Percentiles rank a stretch among this genome's conserved stretches.
Evolutionary conservation across 768 basidiomycete species (phyloP).

Genomic region (Daedaleopsis sinensis): DNA sequence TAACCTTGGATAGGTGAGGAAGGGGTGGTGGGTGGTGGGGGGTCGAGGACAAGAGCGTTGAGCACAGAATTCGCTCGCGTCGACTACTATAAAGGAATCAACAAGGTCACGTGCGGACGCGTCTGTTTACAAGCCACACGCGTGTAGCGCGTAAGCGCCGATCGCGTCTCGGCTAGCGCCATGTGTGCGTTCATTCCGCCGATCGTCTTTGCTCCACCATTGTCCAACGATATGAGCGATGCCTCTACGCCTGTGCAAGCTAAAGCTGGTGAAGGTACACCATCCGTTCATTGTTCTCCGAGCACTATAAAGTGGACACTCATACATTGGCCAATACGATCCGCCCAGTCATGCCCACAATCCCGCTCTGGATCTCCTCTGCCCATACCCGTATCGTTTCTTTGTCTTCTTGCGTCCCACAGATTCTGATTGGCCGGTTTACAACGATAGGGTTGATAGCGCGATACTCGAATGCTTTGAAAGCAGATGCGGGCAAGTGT

Average conservation of each 20-base stretch:
- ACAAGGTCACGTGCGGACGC: constrained; percentile 28
- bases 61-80: constrained; percentile 19
- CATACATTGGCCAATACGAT: constrained; percentile 30
- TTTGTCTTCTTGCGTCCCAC: constrained; percentile 47
- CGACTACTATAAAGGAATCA: constrained; percentile 23
- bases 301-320: not conserved
- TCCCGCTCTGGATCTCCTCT: constrained; percentile 53
- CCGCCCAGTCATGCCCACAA: constrained; percentile 67
- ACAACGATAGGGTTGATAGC: constrained; percentile 69
- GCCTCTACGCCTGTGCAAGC: not conserved
- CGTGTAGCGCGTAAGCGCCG: constrained; percentile 26
- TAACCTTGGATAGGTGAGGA: constrained; percentile 15
- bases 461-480: constrained; percentile 67
- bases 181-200: not conserved
- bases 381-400: constrained; percentile 58
- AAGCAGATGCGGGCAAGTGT: constrained; percentile 47
- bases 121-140: constrained; percentile 22
- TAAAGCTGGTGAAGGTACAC: not conserved
- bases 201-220: not conserved
- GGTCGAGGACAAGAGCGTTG: constrained; percentile 20
- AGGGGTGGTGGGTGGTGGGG: constrained; percentile 22
- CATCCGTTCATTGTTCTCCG: constrained; percentile 9
- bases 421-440: constrained; percentile 48
- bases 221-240: not conserved
- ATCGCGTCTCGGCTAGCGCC: not conserved